Conservation (phyloP, 2,329 filamentous ascomycete genomes). For the Neoscytalidium dimidiatum region DNA sequence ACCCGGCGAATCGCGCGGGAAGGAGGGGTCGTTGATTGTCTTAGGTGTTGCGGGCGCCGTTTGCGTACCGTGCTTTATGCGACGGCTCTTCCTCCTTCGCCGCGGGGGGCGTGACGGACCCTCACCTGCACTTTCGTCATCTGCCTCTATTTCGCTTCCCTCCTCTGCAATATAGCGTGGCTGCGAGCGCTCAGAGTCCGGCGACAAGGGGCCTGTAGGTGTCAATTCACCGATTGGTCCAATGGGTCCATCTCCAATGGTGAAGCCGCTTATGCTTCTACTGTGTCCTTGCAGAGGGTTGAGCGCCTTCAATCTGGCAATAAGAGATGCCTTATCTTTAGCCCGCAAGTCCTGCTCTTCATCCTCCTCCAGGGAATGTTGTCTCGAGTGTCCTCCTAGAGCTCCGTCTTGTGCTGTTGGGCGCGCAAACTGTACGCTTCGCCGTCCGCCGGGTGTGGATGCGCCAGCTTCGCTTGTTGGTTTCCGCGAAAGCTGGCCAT, state of each 20-base stretch:
- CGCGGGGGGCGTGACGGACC: constrained; percentile 42
- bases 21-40: constrained; percentile 50
- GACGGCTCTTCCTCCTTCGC: constrained; percentile 64
- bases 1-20: constrained; percentile 44
- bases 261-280: constrained; percentile 51
- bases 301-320: constrained; percentile 77
- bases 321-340: constrained; percentile 64
- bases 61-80: constrained; percentile 58
- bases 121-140: constrained; percentile 84
- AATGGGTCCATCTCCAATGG: constrained; percentile 38
- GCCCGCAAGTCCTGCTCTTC: constrained; percentile 53
- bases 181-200: constrained; percentile 51
- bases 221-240: constrained; percentile 43
- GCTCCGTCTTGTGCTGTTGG: constrained; percentile 42
- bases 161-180: constrained; percentile 54
- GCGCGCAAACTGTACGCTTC: constrained; percentile 76
- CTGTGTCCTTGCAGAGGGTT: constrained; percentile 54
- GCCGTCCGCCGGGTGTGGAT: constrained; percentile 50
- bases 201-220: constrained; percentile 44
- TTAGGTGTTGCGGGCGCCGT: constrained; percentile 70
- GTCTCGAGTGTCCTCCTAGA: constrained; percentile 56
- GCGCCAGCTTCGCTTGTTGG: constrained; percentile 21
- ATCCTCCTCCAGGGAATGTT: constrained; percentile 63
- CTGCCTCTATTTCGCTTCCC: constrained; percentile 72
- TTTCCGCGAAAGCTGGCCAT: constrained; percentile 16